Base-by-base conservation (phyloP, 1,139 yeast species). In the Wickerhamiella infanticola region DNA sequence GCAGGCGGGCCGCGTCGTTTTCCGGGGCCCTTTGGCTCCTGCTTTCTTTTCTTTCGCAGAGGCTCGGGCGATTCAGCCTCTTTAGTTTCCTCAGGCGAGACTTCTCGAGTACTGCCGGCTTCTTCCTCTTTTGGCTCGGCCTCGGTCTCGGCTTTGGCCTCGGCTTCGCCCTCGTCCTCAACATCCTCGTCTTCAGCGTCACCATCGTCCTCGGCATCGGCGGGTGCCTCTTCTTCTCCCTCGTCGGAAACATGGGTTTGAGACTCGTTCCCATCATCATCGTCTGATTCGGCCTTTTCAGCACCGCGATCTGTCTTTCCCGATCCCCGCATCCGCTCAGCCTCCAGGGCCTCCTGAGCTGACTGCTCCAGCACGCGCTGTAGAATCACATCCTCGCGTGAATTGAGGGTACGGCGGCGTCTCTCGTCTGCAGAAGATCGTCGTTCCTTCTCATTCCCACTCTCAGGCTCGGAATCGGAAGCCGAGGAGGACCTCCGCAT, bases 351-450 rank as follows among this genome's bases (percentile, higher is more conserved):
- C 55, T 69, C 75, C 51, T 74, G 72, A 9, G 80, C 83, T 53
- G 83, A 75, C 59, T 80, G 88, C 54, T 81, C 76, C 40, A 81
- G 65, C 0, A 84, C 88, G 47, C 79, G 71, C 50, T 78, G 79
- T 47, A 81, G 65, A 56, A 77, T 79, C 53, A 74, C 79, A 27
- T 77, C 78, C 49, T 75, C 79, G 9, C 75, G 59, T 5, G 64
- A 52, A 53, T 64, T 64, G 50, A 57, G 51, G 5, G 65, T 62
- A 26, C 58, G 51, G 23, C 66, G 54, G n/a, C 63, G 51, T 11
- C 36, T 26, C n/a, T 31, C 37, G n/a, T 37, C n/a, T 11, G 23
- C 29, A n/a, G 29, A 9, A 13, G 35, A 24, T 7, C n/a, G 40
- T 5, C 37, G 11, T 31, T 5, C 7, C 5, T n/a, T 24, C n/a